Percentiles rank a stretch among this genome's conserved stretches.
These are phyloP conservation scores for Grammothele lineata DNA, from an alignment of 768 basidiomycete genomes.

Conservation along the genomic window DNA sequence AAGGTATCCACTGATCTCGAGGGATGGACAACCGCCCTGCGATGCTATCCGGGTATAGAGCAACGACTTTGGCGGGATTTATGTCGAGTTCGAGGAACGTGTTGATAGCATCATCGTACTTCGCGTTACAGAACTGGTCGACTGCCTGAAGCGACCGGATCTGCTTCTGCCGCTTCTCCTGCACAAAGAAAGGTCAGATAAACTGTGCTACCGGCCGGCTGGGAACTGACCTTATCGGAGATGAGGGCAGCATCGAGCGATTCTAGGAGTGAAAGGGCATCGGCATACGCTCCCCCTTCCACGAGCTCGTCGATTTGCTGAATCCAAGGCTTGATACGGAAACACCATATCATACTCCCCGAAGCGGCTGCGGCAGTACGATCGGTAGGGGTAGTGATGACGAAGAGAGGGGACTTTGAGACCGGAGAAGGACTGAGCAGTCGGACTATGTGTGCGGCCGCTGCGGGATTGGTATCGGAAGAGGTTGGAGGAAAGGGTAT, in stretches of 20 bases:
- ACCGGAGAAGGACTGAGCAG: slow-evolving; percentile 57
- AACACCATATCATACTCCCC: slow-evolving; percentile 76
- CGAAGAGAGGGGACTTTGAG: slow-evolving; percentile 51
- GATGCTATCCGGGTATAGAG: slow-evolving; percentile 79
- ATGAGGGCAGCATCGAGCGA: slow-evolving; percentile 55
- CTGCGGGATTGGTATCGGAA: slow-evolving; percentile 22
- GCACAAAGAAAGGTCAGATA: not conserved
- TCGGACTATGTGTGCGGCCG: slow-evolving; percentile 42
- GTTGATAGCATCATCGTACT: slow-evolving; percentile 79
- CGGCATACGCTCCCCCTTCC: slow-evolving; percentile 57
- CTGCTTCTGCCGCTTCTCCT: slow-evolving; percentile 27
- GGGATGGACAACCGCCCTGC: slow-evolving; percentile 74
- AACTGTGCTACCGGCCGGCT: no score
- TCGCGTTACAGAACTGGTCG: slow-evolving; percentile 61
- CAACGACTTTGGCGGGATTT: slow-evolving; percentile 91
- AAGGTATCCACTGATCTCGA: slow-evolving; percentile 67
- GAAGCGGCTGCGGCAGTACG: slow-evolving; percentile 57
- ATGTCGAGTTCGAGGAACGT: slow-evolving; percentile 84
- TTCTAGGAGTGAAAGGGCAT: slow-evolving; percentile 78
- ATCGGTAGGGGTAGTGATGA: slow-evolving; percentile 74
- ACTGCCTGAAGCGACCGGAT: slow-evolving; percentile 78
- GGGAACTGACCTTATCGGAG: slow-evolving; percentile 53
- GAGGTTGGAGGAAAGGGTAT: slow-evolving; percentile 56
- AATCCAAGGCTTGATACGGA: slow-evolving; percentile 69
- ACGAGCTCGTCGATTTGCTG: slow-evolving; percentile 86